phyloP scores from a whole-genome alignment of 2,329 filamentous ascomycete genomes.

The Penicillium rolfsii region DNA sequence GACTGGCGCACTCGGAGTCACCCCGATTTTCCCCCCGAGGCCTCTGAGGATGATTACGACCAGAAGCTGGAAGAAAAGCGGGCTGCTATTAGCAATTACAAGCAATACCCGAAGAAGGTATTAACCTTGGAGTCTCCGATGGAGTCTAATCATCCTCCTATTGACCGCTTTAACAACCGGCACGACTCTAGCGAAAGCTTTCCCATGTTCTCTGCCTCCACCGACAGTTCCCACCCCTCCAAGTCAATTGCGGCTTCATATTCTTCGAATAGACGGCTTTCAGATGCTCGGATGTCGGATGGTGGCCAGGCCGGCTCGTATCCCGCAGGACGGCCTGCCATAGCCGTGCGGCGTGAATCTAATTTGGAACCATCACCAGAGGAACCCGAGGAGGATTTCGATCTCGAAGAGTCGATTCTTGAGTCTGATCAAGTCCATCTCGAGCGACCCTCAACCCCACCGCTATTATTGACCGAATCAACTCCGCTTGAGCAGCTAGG shows the following conservation, averaged over 20 bases:
- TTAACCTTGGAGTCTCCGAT: constrained; percentile 52
- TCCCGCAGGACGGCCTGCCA: constrained; percentile 8
- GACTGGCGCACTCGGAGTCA: constrained; percentile 42
- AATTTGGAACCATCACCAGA: constrained; percentile 26
- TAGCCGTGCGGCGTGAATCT: constrained; percentile 20
- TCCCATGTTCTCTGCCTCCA: constrained; percentile 65
- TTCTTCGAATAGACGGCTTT: constrained; percentile 35
- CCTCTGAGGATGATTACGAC: constrained; percentile 42
- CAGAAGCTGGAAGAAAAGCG: constrained; percentile 48
- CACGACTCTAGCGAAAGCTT: constrained; percentile 66
- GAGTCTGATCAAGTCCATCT: constrained; percentile 42
- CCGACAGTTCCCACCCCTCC: constrained; percentile 58
- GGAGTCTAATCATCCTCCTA: constrained; percentile 35
- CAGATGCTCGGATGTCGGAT: constrained; percentile 25
- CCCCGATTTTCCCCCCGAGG: constrained; percentile 32
- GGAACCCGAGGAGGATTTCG: constrained; percentile 27
- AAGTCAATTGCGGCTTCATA: constrained; percentile 59
- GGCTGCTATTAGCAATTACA: constrained; percentile 53
- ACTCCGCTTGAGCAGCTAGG: constrained; percentile 29
- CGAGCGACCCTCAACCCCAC: constrained; percentile 49
- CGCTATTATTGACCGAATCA: constrained; percentile 42
- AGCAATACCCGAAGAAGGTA: constrained; percentile 53
- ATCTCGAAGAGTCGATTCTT: constrained; percentile 31
- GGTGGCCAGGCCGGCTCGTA: constrained; percentile 25
- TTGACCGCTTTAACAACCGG: constrained; percentile 48